phyloP scores from a whole-genome alignment of 257 asterid genomes.

The Nicotiana knightiana region DNA sequence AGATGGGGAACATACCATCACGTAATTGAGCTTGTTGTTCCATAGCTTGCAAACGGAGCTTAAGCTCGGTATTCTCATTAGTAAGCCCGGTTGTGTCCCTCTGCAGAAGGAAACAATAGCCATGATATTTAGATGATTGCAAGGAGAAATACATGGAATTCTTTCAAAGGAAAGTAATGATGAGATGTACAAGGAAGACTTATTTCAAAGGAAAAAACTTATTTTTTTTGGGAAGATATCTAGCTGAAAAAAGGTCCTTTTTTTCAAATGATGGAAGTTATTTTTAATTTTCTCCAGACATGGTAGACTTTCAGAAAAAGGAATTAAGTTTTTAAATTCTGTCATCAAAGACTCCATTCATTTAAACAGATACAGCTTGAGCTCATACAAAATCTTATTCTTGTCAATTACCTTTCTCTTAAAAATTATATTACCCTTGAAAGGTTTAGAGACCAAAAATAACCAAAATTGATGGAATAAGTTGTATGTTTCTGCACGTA shows the following conservation, averaged over 20 bases:
- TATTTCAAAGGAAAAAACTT: neutral
- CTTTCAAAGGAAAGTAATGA: neutral
- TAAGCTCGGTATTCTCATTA: conserved; percentile 85
- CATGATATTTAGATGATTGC: neutral
- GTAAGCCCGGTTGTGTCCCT: conserved; percentile 84
- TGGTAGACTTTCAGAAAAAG: neutral
- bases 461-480: neutral
- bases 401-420: neutral
- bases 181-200: neutral
- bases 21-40: conserved; percentile 96
- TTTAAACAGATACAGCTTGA: neutral
- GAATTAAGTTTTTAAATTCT: neutral
- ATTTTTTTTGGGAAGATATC: neutral
- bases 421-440: neutral
- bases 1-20: conserved; percentile 49
- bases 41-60: conserved; percentile 90
- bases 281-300: neutral
- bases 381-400: neutral
- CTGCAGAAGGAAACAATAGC: conserved; percentile 32
- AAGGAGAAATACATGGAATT: neutral
- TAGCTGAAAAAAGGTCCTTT: neutral
- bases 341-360: neutral
- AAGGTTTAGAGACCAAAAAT: neutral
- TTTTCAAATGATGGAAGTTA: neutral
- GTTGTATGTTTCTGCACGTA: neutral